Evolutionary conservation across 1,139 yeast genomes (phyloP), one percentile per base, ranked within the genome.

Genomic region (Geotrichum australiense): DNA sequence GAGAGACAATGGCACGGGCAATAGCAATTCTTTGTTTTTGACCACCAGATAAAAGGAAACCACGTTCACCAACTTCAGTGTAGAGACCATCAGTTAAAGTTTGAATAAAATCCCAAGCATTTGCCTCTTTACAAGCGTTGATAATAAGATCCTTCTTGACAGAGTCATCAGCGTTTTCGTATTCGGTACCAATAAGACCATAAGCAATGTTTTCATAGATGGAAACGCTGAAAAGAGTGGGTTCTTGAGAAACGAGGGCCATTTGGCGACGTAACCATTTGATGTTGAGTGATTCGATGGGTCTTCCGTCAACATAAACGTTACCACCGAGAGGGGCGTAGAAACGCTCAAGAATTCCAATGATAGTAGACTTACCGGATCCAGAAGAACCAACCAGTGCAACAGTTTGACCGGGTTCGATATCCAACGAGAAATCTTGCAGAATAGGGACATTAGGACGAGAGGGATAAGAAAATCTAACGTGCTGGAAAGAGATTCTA

Each of bases 341-440:
- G 45, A 84, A 77, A 41, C 95, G 70, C 48, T 86, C 68, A 18
- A 87, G 62, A 37, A 87, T 63, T 5, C 86, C 76, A 1, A 89
- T 80, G 27, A 87, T 73, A 0, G 96, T 87, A 4, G 94, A 82
- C 57, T 87, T 87, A 15, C 96, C 96, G 45, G 93, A 80, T 0
- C 96, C 96, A 15, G 94, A 83, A 12, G 91, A 84, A 1, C 96
- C 96, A 12, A 86, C 96, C 42, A 87, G 72, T 56, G 96, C 91
- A 5, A 91, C 78, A 46, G 86, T 84, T 42, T 86, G 80, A 12
- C 91, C 87, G 3, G 83, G 74, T 11, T 69, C 62, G 26, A 87
- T 72, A 8, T 63, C 68, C 41, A 87, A 71, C 29, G 73, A 66
- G 54, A 87, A 71, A n/a, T 75, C 73, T 18, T 77, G 62, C 57